phyloP scores from a whole-genome alignment of 441 rosid species.

The Croton laevigatus region DNA sequence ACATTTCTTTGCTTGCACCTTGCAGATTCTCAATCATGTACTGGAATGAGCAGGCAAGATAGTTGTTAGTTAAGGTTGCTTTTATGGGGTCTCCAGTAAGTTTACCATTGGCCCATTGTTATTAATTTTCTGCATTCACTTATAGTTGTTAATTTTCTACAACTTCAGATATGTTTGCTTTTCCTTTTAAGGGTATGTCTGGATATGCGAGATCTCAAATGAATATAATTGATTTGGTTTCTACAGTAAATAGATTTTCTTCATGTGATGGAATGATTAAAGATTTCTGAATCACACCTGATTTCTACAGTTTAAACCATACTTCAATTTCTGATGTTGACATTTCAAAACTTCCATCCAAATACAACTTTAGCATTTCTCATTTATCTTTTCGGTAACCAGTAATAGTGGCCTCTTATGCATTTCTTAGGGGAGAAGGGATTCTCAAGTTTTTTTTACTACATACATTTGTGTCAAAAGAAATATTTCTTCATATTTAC shows the following conservation, averaged over 20 bases:
- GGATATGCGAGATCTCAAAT: neutral
- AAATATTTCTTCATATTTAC: too few species aligned
- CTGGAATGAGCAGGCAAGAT: conserved; percentile 22
- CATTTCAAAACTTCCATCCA: neutral
- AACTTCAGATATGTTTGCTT: neutral
- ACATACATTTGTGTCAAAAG: too few species aligned
- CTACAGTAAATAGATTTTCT: neutral
- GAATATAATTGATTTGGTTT: neutral
- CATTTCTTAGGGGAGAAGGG: neutral
- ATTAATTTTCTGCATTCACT: neutral
- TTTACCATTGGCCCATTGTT: neutral
- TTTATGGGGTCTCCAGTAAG: conserved; percentile 35
- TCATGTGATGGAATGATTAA: neutral
- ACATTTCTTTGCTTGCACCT: conserved; percentile 11
- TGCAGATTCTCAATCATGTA: conserved; percentile 24
- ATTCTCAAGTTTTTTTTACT: neutral
- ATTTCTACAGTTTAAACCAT: neutral
- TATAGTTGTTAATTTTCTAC: neutral
- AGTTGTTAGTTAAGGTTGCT: conserved; percentile 23
- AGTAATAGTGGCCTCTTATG: neutral
- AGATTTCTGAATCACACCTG: neutral
- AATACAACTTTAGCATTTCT: neutral
- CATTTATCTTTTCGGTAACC: neutral
- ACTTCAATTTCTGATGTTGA: neutral
- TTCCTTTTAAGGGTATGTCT: neutral